These are phyloP conservation scores for Mycena haematopus DNA, from an alignment of 768 basidiomycete genomes.

Conservation along the genomic window DNA sequence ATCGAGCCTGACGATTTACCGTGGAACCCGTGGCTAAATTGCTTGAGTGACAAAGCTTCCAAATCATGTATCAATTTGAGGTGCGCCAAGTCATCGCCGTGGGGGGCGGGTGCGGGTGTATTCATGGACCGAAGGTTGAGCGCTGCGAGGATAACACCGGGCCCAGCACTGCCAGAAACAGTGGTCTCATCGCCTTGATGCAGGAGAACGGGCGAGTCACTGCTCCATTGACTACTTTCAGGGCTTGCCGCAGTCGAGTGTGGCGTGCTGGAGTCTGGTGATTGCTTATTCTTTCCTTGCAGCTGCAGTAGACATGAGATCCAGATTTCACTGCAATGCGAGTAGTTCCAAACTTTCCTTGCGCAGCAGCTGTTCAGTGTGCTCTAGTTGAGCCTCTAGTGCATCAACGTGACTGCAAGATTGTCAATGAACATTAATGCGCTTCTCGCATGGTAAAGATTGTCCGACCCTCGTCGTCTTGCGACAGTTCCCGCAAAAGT, in stretches of 20 bases:
- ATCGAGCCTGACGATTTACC: constrained; percentile 10
- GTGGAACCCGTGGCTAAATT: constrained; percentile 1
- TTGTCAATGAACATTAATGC: not conserved
- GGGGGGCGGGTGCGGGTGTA: constrained; percentile 12
- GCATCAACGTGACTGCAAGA: constrained; percentile 2
- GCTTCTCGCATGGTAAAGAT: not conserved
- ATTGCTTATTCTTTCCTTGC: not conserved
- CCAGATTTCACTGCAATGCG: not conserved
- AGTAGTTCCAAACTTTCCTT: not conserved
- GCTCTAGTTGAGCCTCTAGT: not conserved
- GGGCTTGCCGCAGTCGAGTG: too few relatives aligned
- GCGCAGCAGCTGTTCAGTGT: constrained; percentile 1
- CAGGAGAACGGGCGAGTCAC: not conserved
- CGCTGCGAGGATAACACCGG: constrained; percentile 17
- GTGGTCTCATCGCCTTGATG: too few relatives aligned
- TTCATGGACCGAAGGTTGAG: constrained; percentile 24
- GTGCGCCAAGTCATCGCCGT: not conserved
- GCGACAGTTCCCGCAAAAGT: not conserved
- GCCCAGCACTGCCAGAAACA: not conserved
- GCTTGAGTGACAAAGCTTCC: not conserved
- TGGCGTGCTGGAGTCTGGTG: not conserved
- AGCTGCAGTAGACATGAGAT: not conserved
- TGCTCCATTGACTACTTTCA: not conserved
- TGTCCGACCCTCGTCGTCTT: not conserved
- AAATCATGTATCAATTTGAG: not conserved